Evolutionary conservation across 2,329 filamentous ascomycete genomes (phyloP), one percentile per base, ranked within the genome.

Genomic region (Torrubiellomyces zombiae): DNA sequence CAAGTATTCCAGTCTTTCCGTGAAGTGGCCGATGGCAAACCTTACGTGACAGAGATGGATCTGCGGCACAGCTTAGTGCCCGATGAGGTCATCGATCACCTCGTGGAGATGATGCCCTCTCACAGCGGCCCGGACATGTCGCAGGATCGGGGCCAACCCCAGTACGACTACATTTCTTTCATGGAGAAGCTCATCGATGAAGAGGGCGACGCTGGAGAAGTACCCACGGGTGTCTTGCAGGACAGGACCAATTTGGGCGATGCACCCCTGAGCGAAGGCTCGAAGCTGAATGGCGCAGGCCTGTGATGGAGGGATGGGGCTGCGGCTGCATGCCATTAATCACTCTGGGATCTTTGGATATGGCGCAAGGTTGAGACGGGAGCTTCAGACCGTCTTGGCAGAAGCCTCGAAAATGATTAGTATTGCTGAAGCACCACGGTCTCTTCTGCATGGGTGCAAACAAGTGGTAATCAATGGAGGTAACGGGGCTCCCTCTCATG

Each of bases 1-100:
- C 89, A 98, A 51, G 89, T 98, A 5, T 95, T 89, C 59, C 86
- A 98, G 55, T 91, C 79, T 35, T 98, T 98, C 68, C 73, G 75
- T 29, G 89, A 98, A 53, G 89, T 98, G 22, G 89, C 89, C 11
- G 89, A 98, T 56, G 89, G 89, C 37, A 98, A 98, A 62, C 85
- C 86, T 8, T 98, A 98, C 49, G 89, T 98, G 20, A 98, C 89
- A 5, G 89, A 98, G 55, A 78, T 98, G 59, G 89, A 98, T 49
- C 67, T 98, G 29, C 71, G 86, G 31, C 89, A 98, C 52, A 89
- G 78, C 20, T 67, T 98, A 19, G 91, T 98, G 18, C 89, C 89
- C 0, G 89, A 98, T 45, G 86, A 95, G 45, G 78, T 98, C 35
- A 94, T 98, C 43, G 85, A 94, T 33, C 80, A 93, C 50, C 63